Percentiles rank a stretch among this genome's conserved stretches.
phyloP scores from a whole-genome alignment of 306 rosid species.

The Lathyrus aphaca region DNA sequence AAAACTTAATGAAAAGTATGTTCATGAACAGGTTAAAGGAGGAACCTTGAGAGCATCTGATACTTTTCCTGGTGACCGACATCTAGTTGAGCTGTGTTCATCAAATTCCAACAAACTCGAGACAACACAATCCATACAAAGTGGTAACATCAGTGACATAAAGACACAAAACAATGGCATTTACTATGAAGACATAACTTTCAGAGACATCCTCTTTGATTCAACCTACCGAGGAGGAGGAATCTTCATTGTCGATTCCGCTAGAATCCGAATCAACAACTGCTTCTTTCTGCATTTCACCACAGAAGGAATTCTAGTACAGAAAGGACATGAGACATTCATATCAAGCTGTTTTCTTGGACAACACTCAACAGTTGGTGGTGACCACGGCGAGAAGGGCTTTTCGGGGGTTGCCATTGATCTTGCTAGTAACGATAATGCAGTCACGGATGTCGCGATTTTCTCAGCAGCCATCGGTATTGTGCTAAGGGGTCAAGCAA shows the following conservation, averaged over 20 bases:
- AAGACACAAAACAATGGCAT: constrained; percentile 43
- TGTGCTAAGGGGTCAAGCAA: constrained; percentile 66
- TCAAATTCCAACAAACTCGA: constrained; percentile 39
- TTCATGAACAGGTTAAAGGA: constrained; percentile 49
- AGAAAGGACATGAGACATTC: constrained; percentile 65
- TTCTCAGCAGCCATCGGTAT: constrained; percentile 67
- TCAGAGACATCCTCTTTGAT: constrained; percentile 67
- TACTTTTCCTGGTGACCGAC: constrained; percentile 62
- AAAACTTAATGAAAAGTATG: constrained; percentile 7
- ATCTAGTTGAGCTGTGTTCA: constrained; percentile 62
- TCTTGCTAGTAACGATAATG: constrained; percentile 57
- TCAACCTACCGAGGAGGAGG: constrained; percentile 70
- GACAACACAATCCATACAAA: not conserved
- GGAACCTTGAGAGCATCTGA: constrained; percentile 70
- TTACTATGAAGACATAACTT: constrained; percentile 72
- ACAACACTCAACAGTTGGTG: constrained; percentile 64
- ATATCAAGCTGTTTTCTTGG: constrained; percentile 65
- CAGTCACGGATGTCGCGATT: constrained; percentile 50
- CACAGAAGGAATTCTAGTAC: constrained; percentile 60
- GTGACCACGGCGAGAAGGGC: constrained; percentile 51
- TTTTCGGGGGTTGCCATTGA: constrained; percentile 55
- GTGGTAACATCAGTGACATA: not conserved
- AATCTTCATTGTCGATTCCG: constrained; percentile 49
- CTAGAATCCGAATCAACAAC: constrained; percentile 60
- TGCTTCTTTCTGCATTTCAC: constrained; percentile 77